These are phyloP conservation scores for Dimocarpus longan DNA, from an alignment of 345 rosid genomes.

Conservation along the genomic window DNA sequence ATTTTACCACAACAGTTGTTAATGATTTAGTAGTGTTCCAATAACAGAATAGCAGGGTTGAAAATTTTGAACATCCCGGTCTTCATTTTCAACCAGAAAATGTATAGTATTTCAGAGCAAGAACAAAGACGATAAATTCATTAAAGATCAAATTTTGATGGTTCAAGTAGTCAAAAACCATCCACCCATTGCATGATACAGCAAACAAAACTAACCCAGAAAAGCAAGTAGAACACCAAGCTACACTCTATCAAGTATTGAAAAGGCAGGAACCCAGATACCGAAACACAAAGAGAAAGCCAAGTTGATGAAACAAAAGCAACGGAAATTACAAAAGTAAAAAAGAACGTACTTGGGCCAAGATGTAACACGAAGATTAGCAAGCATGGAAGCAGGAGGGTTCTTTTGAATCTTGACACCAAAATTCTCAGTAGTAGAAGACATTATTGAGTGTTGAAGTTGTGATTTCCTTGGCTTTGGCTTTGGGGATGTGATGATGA, in stretches of 20 bases:
- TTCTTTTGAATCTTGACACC: slow-evolving; percentile 49
- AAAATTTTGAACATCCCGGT: too few relatives aligned
- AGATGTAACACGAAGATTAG: slow-evolving; percentile 37
- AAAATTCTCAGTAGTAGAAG: slow-evolving; percentile 25
- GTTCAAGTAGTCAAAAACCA: neutral
- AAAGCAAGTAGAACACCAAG: too few relatives aligned
- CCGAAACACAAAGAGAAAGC: too few relatives aligned
- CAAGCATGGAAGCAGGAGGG: slow-evolving; percentile 43
- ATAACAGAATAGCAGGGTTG: too few relatives aligned
- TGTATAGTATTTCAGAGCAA: too few relatives aligned
- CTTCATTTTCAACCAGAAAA: too few relatives aligned
- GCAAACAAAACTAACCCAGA: neutral
- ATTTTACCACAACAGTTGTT: neutral
- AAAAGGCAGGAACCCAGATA: too few relatives aligned
- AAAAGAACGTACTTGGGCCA: slow-evolving; percentile 42
- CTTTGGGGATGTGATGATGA: slow-evolving; percentile 14
- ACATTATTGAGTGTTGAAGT: neutral
- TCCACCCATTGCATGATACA: neutral
- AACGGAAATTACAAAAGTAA: too few relatives aligned
- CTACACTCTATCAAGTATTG: too few relatives aligned
- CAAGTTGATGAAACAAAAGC: too few relatives aligned
- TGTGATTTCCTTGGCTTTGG: slow-evolving; percentile 18
- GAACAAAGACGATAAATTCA: too few relatives aligned
- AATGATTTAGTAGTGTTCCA: too few relatives aligned
- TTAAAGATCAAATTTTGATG: neutral